These are phyloP conservation scores for Ophiocordyceps camponoti-rufipedis DNA, from an alignment of 2,329 filamentous ascomycete species.

Conservation along the genomic window DNA sequence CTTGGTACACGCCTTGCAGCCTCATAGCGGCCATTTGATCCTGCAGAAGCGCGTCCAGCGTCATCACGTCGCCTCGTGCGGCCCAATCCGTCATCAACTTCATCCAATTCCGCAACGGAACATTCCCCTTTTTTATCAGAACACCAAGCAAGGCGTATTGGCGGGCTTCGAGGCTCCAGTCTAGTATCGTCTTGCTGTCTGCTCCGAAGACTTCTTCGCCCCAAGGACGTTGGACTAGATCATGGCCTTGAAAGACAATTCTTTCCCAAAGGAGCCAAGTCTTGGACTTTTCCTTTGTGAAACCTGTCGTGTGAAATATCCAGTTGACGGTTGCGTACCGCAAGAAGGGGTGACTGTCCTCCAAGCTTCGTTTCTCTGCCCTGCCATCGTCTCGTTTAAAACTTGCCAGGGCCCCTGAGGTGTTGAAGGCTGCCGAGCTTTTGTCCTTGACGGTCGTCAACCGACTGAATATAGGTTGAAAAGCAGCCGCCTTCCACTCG, in stretches of 20 bases:
- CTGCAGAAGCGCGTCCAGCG: neutral
- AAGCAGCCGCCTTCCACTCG: neutral
- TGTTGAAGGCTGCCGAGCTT: neutral
- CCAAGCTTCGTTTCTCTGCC: neutral
- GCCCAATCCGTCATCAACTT: neutral
- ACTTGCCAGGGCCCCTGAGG: neutral
- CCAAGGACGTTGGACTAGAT: neutral
- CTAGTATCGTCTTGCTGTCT: neutral
- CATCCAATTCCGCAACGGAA: neutral
- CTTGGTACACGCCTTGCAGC: neutral
- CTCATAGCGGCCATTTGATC: neutral
- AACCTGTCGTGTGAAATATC: neutral
- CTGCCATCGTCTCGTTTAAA: neutral
- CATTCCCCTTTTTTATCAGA: neutral
- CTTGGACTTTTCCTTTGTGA: neutral
- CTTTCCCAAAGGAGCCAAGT: neutral
- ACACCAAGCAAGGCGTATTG: neutral
- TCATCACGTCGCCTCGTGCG: neutral
- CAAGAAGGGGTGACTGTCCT: neutral
- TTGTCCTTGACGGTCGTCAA: neutral
- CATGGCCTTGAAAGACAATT: neutral
- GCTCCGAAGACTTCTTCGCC: neutral
- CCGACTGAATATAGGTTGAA: neutral
- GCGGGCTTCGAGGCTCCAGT: neutral
- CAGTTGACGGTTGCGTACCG: neutral